A percentile compares a stretch with the other conserved stretches of the same genome.
These are phyloP conservation scores for Candida hispaniensis DNA, from an alignment of 805 yeast species.

Conservation along the genomic window DNA sequence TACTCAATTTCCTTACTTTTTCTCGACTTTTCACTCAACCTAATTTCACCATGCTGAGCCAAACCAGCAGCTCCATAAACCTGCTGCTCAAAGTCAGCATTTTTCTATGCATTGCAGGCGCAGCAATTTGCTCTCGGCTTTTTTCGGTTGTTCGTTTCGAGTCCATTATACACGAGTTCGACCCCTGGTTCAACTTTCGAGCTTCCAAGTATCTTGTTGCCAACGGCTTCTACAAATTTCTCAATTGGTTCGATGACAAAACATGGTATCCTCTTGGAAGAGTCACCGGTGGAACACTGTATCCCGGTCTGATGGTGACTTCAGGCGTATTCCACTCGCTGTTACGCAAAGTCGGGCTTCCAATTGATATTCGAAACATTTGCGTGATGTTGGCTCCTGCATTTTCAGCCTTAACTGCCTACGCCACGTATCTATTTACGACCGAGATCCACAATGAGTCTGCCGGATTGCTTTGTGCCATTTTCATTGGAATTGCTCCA, in stretches of 20 bases:
- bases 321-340: slow-evolving; percentile 80
- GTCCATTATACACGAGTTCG: slow-evolving; percentile 91
- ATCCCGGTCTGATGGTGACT: slow-evolving; percentile 98
- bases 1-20: no score
- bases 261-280: slow-evolving; percentile 99
- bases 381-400: slow-evolving; percentile 97
- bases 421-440: slow-evolving; percentile 78
- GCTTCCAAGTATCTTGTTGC: slow-evolving; percentile 88
- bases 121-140: slow-evolving; percentile 83
- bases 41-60: no score
- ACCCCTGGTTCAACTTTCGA: slow-evolving; percentile 59
- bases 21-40: no score
- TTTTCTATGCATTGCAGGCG: slow-evolving; percentile 71
- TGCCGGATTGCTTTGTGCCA: slow-evolving; percentile 86
- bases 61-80: slow-evolving; percentile 17
- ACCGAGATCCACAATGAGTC: slow-evolving; percentile 79
- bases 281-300: slow-evolving; percentile 96
- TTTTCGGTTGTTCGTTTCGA: slow-evolving; percentile 96
- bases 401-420: slow-evolving; percentile 85
- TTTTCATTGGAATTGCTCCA: slow-evolving; percentile 95
- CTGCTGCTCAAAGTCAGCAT: slow-evolving; percentile 51
- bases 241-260: slow-evolving; percentile 97
- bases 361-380: slow-evolving; percentile 87
- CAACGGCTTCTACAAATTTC: slow-evolving; percentile 77
- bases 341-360: slow-evolving; percentile 55